These are phyloP conservation scores for Fragaria vesca DNA, from an alignment of 306 rosid genomes.

Conservation along the genomic window DNA sequence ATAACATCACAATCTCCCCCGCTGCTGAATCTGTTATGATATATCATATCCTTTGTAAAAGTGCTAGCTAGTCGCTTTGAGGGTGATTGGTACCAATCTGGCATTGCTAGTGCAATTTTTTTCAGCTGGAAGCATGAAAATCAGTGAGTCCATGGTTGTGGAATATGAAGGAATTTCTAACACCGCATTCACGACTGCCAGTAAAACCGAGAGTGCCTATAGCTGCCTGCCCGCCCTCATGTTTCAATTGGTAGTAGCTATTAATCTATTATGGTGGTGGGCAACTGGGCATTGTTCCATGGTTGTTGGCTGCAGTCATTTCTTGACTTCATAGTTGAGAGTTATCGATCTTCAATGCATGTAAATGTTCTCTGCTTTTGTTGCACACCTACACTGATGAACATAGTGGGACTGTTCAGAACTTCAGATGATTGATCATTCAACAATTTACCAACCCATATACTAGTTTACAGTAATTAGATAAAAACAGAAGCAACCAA, in stretches of 20 bases:
- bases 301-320: not conserved
- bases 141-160: not conserved
- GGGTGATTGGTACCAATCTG: too few relatives aligned
- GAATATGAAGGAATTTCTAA: too few relatives aligned
- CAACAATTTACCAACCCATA: not conserved
- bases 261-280: not conserved
- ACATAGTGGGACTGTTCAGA: not conserved
- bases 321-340: not conserved
- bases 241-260: not conserved
- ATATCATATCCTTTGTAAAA: too few relatives aligned
- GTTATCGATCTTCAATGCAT: not conserved
- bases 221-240: not conserved
- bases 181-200: not conserved
- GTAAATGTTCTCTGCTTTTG: not conserved
- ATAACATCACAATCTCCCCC: too few relatives aligned
- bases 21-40: too few relatives aligned
- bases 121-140: not conserved
- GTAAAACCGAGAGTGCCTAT: not conserved
- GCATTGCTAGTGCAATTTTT: too few relatives aligned
- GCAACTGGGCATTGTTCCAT: not conserved
- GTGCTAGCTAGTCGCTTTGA: too few relatives aligned
- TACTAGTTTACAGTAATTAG: not conserved
- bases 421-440: not conserved
- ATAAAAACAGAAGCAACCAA: not conserved
- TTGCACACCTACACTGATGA: not conserved